These are phyloP conservation scores for Cnidoscolus chayamansa DNA, from an alignment of 441 rosid genomes.

Conservation along the genomic window DNA sequence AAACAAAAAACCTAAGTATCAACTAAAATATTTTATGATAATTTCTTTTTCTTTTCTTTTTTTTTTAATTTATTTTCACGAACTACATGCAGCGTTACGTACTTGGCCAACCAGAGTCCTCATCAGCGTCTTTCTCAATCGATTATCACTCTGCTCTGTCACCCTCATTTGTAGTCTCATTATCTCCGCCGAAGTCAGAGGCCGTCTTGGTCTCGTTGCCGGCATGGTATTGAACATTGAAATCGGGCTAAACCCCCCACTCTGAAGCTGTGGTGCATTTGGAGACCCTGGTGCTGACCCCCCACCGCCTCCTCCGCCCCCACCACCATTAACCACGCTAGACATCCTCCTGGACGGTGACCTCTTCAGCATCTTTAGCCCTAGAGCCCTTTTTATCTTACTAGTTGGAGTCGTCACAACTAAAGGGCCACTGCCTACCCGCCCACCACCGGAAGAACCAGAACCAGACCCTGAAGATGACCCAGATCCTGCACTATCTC, in stretches of 20 bases:
- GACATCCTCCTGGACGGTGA: slow-evolving; percentile 72
- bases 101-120: slow-evolving; percentile 95
- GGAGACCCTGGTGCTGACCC: slow-evolving; percentile 51
- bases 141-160: slow-evolving; percentile 72
- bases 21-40: no score
- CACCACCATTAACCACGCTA: slow-evolving; percentile 25
- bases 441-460: slow-evolving; percentile 34
- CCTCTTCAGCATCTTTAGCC: slow-evolving; percentile 64
- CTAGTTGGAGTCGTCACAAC: slow-evolving; percentile 76
- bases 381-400: slow-evolving; percentile 64
- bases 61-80: no score
- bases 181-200: slow-evolving; percentile 85
- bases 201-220: slow-evolving; percentile 53
- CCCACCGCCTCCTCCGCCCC: slow-evolving; percentile 24
- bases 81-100: slow-evolving; percentile 22
- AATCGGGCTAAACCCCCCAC: slow-evolving; percentile 34
- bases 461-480: slow-evolving; percentile 17
- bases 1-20: no score
- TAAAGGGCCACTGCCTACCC: slow-evolving; percentile 36
- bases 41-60: no score
- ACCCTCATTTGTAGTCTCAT: slow-evolving; percentile 94
- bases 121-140: slow-evolving; percentile 85
- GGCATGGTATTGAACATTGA: slow-evolving; percentile 40
- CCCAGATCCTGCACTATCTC: slow-evolving; percentile 33
- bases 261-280: slow-evolving; percentile 17